Base-by-base conservation (phyloP, 169 alveolate species). In the Plasmodium yoelii region DNA sequence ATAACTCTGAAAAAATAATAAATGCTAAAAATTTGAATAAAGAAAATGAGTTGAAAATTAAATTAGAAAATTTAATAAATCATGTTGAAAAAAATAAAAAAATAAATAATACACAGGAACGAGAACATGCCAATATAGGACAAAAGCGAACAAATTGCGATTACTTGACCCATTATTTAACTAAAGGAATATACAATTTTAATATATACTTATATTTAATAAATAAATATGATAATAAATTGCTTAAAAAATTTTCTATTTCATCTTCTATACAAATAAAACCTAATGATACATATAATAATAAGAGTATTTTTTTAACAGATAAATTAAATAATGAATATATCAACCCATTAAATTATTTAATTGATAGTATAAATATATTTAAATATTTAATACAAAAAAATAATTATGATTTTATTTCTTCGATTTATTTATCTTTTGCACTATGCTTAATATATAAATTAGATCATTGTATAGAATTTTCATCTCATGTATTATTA, bases 401-500 rank as follows among this genome's bases (percentile, higher is more conserved):
- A 70, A 86, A 86, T n/a, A 86, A 53, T 24, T 86, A 69, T 73
- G 91, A 86, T 86, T 86, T 86, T 86, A 65, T 86, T n/a, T 46
- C 91, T 15, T 69, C 91, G 0, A 59, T 86, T 12, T 86, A 86
- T 86, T 86, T 86, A 70, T 56, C 91, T 6, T 72, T 57, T 68
- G 46, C 77, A 0, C 34, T 86, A 68, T 86, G 91, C 12, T 44
- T 86, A 18, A 47, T 72, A 10, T 86, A 86, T 42, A 86, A 86
- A 44, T 24, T 86, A 4, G 91, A 86, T 15, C 49, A 46, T 2
- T 68, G 87, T 26, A 70, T 86, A 26, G 65, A 86, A 42, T 86
- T 86, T 59, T 68, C 91, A 5, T 68, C 91, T 12, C 26, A 28
- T 64, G 75, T 59, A 1, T 49, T 86, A 39, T 8, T 86, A 68